Base-by-base conservation (phyloP, 2,329 filamentous ascomycete species). In the Pseudocercospora vitis region DNA sequence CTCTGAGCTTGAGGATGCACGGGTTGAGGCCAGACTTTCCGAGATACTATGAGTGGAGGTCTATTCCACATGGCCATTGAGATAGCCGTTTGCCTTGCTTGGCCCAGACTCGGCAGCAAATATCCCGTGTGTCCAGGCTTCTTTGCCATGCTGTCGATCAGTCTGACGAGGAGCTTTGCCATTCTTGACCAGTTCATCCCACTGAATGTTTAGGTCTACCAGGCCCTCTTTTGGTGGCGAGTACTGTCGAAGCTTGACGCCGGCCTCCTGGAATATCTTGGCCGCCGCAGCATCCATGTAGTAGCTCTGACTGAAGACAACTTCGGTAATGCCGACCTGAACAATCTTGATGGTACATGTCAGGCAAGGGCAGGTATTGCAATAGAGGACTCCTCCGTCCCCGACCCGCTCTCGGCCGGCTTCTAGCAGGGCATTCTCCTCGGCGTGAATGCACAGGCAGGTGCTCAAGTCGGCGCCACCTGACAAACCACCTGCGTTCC, bases 331-430 rank as follows among this genome's bases (percentile, higher is more conserved):
- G 14, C 94, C 94, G 6, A 97, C 90, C 75, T 99, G 94, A 18
- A 90, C 89, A 67, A 99, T 97, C 77, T 99, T 99, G 76, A 99
- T 95, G 66, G 90, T 96, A 73, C 94, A 99, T 2, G 94, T 99
- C 71, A 99, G 77, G 70, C 94, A 99, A 3, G 94, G 94, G 72
- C 94, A 99, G 0, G 79, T 82, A 56, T 69, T 68, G 46, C 67
- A 70, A 29, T 69, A 99, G 21, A 99, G 76, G 46, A 90, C 88
- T 31, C 88, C 83, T 3, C 86, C 88, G 51, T 89, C 87, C 16
- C 89, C 79, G 62, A 99, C 90, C 53, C 94, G 81, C 72, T 97
- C 94, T 63, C 94, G 80, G 0, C 94, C 94, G 16, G 94, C 94
- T 76, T 99, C 94, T 7, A 99, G 79, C 53, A 99, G 79, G 1